Evolutionary conservation across 306 rosid species (phyloP).

Genomic region (Citrullus mucosospermus): DNA sequence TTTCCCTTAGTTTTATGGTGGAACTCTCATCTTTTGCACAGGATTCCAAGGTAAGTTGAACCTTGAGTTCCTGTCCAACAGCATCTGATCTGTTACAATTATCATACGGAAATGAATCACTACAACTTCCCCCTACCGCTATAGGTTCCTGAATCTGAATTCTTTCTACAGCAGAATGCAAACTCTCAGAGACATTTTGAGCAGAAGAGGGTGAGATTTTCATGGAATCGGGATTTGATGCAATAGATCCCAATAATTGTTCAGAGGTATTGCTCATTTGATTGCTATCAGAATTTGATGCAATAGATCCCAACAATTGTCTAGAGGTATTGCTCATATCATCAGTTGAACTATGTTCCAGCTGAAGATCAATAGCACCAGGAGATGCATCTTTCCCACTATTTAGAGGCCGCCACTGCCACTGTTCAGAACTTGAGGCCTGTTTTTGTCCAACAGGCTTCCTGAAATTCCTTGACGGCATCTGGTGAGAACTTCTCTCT

Average conservation of each 20-base stretch:
- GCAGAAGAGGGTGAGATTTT: conserved; percentile 6
- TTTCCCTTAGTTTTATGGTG: neutral
- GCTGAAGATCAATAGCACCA: neutral
- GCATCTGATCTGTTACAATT: neutral
- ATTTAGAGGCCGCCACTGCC: conserved; percentile 1
- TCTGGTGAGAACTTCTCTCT: neutral
- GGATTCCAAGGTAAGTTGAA: neutral
- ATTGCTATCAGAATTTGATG: neutral
- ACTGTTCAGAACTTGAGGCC: neutral
- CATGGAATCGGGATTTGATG: neutral
- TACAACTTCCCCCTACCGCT: neutral
- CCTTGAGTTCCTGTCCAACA: neutral
- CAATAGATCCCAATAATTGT: neutral
- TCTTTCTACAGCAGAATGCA: neutral
- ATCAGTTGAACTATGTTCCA: neutral
- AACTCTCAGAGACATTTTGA: neutral
- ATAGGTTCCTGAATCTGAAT: neutral
- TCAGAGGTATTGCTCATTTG: neutral
- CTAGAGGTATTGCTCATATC: neutral
- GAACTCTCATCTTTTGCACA: neutral
- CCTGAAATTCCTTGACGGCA: neutral
- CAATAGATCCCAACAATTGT: neutral
- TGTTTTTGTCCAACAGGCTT: neutral
- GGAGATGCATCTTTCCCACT: neutral
- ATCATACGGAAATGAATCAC: neutral